Evolutionary conservation across 768 basidiomycete genomes (phyloP).

Genomic region (Boletellus emodensis): DNA sequence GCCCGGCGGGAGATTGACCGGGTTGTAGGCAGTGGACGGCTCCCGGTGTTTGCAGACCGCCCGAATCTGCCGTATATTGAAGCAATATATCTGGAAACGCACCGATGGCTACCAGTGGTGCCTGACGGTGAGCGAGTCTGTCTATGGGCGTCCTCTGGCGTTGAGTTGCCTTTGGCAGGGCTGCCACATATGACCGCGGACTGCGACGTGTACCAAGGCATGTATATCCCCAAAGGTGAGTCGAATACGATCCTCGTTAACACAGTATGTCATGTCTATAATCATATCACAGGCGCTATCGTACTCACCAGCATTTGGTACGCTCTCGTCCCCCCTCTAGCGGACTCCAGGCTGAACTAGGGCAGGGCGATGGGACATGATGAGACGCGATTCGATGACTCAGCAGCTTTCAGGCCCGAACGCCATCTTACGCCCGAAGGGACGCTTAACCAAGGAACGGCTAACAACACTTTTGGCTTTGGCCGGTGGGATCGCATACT

Average conservation of each 20-base stretch:
- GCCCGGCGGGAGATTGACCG: constrained; percentile 31
- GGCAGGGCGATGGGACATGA: constrained; percentile 48
- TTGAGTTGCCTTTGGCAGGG: constrained; percentile 6
- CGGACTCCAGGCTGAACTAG: not conserved
- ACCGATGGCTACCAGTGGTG: constrained; percentile 29
- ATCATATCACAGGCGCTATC: constrained; percentile 10
- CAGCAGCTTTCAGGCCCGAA: constrained; percentile 52
- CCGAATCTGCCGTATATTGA: constrained; percentile 29
- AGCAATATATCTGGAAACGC: constrained; percentile 29
- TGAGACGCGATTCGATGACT: constrained; percentile 46
- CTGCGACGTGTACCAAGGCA: constrained; percentile 28
- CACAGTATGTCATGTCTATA: not conserved
- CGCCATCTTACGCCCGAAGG: constrained; percentile 40
- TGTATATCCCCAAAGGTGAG: constrained; percentile 30
- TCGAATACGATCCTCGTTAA: not conserved
- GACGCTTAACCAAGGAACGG: constrained; percentile 5
- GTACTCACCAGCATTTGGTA: constrained; percentile 27
- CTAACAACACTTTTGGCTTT: constrained; percentile 17
- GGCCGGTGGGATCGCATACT: constrained; percentile 18
- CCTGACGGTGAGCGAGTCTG: constrained; percentile 23
- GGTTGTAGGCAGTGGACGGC: constrained; percentile 28
- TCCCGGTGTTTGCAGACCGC: constrained; percentile 28
- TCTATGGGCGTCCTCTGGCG: not conserved
- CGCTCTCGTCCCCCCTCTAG: not conserved
- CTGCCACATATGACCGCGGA: constrained; percentile 21